Evolutionary conservation across 2,329 filamentous ascomycete species (phyloP), one percentile per base, ranked within the genome.

Genomic region (Fusarium sulawesiense): DNA sequence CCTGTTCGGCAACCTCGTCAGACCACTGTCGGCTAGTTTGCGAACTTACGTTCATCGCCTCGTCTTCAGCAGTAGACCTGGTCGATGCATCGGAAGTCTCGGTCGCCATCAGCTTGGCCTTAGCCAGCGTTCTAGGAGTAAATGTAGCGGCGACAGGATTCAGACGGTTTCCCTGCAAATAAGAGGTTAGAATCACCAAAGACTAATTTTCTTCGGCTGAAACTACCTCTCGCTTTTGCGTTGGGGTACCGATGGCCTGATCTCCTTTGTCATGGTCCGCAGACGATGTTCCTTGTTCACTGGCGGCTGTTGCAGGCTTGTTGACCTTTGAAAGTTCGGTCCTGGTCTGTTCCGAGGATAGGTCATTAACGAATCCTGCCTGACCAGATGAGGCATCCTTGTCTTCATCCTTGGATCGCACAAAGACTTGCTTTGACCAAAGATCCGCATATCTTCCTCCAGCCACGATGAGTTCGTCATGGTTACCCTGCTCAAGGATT

Each of bases 381-480:
- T 76, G 69, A 16, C 69, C 67, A 54, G 56, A 37, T 20, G 68
- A 75, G n/a, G 42, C 49, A 14, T 70, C 57, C 45, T 78, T 71
- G 45, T 71, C 64, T 50, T 74, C 66, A 34, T 85, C 83, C 64
- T 85, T 85, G 2, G 85, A 79, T 62, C 83, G 84, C 42, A 86
- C 77, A 71, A 87, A 87, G 20, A 86, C 82, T 73, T 91, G 88
- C 73, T 89, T 89, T 6, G 86, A 86, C 90, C 90, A 92, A 32
- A 92, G 79, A 55, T 87, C 85, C 25, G 86, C 84, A 71, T 92
- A 92, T 79, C 87, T 86, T 4, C 90, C 89, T 10, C 85, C 82
- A n/a, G 83, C 79, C 13, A 81, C 78, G 50, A 92, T 82, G 21
- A 92, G 79, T 23, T 87, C 84, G 8, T 86, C 82, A 62, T 92